Evolutionary conservation across 257 asterid species (phyloP), one percentile per base, ranked within the genome.

Genomic region (Anisodus tanguticus): DNA sequence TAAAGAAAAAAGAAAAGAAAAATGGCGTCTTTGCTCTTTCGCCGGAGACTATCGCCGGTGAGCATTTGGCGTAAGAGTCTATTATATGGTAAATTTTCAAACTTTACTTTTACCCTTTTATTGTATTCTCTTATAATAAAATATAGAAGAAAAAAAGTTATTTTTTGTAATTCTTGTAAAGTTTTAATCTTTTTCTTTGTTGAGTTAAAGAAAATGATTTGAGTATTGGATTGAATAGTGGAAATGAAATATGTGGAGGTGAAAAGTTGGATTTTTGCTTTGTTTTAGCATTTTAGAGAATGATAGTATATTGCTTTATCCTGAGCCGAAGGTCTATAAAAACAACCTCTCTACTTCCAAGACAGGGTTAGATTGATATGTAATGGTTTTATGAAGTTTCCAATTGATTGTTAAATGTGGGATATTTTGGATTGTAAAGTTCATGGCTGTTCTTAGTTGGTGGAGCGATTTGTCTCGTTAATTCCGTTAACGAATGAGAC

Each of bases 1-100:
- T 15, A 37, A 17, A 68, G 37, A 64, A 16, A 39, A 15, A 81
- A 17, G 39, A 22, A 2, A 8, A 35, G 62, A 43, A 67, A 84
- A 70, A 92, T 92, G 95, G 88, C 86, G 55, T 87, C 92, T 69
- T 89, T 89, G 86, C 71, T 90, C 86, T 83, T 89, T 43, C 91
- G 92, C 53, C 91, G 94, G 87, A 87, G 90, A 87, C 49, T 89
- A 15, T 66, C 41, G 70, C 84, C 85, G 47, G 63, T 58, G 22
- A 76, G 8, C 26, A 13, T 41, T 81, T 37, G 53, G 71, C 49
- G 72, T 82, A 88, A 85, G 57, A 37, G 81, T 17, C 82, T 86
- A 80, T 37, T 82, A 80, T 80, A 85, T 37, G 94, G 94, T 91
- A 91, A 66, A 37, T 22, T 58, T 6, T 68, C 82, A 43, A 15